A percentile compares a stretch with the other conserved stretches of the same genome.
Conservation (phyloP, 768 basidiomycete species). For the Fomitopsis pulvina region DNA sequence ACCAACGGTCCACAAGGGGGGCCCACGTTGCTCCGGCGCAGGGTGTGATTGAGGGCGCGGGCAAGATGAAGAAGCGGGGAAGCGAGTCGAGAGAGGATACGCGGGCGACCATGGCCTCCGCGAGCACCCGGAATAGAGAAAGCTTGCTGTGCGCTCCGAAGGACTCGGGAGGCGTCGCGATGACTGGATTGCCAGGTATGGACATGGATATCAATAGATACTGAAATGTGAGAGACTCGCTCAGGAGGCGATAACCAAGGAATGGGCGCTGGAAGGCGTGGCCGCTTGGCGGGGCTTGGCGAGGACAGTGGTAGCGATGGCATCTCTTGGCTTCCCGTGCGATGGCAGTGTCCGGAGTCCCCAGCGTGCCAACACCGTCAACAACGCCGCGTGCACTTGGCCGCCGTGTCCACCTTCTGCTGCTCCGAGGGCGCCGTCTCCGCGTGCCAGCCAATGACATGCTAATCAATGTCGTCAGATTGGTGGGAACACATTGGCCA, state of each 20-base stretch:
- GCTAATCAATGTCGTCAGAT: background rate
- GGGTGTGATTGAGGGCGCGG: too few relatives aligned
- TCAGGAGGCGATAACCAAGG: background rate
- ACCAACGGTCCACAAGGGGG: background rate
- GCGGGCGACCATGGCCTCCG: background rate
- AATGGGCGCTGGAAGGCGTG: background rate
- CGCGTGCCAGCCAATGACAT: background rate
- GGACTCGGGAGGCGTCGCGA: conserved; percentile 1
- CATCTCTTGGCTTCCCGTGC: background rate
- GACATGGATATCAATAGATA: background rate
- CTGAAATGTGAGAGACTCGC: background rate
- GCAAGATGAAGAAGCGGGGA: too few relatives aligned
- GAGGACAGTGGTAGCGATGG: background rate
- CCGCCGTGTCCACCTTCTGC: too few relatives aligned
- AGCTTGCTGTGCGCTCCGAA: conserved; percentile 2
- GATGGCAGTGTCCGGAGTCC: background rate
- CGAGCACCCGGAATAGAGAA: background rate
- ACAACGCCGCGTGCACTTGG: background rate
- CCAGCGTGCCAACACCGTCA: background rate
- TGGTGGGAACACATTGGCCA: background rate
- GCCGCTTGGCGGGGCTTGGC: background rate
- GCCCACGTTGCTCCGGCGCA: background rate
- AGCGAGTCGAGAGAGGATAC: background rate
- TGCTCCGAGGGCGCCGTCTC: too few relatives aligned
- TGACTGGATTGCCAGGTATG: background rate